Percentiles rank a stretch among this genome's conserved stretches.
Evolutionary conservation across 257 asterid genomes (phyloP).

Genomic region (Solanum bulbocastanum): DNA sequence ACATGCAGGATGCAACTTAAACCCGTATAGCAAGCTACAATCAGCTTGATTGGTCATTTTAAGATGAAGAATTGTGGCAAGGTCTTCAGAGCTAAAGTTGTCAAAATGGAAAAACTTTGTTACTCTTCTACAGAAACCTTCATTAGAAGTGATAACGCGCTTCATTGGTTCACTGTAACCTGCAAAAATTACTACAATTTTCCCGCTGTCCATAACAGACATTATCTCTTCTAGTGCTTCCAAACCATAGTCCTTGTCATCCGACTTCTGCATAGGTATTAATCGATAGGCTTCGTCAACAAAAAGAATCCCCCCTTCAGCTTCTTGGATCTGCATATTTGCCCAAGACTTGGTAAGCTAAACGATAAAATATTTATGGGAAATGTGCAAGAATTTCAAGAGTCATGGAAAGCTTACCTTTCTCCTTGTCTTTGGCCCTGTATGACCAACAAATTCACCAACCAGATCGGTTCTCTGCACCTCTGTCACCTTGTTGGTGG

Average conservation of each 20-base stretch:
- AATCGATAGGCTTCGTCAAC: constrained; percentile 95
- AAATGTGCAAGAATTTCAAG: not conserved
- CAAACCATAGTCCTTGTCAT: constrained; percentile 69
- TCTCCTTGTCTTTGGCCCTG: constrained; percentile 77
- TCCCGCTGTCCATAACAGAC: constrained; percentile 92
- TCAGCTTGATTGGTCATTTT: constrained; percentile 52
- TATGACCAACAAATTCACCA: constrained; percentile 77
- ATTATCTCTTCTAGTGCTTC: constrained; percentile 94
- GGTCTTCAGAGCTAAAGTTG: constrained; percentile 59
- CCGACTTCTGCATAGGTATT: constrained; percentile 76
- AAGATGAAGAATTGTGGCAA: constrained; percentile 65
- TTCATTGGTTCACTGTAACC: constrained; percentile 97
- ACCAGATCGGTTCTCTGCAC: constrained; percentile 94
- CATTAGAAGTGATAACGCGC: constrained; percentile 72
- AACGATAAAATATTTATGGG: not conserved
- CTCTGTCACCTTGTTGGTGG: constrained; percentile 71
- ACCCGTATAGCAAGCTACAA: constrained; percentile 52
- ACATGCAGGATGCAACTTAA: constrained; percentile 61
- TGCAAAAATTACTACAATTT: constrained; percentile 83
- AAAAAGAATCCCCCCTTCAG: constrained; percentile 88
- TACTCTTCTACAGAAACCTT: constrained; percentile 90
- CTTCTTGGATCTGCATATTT: constrained; percentile 61
- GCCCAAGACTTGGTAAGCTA: not conserved
- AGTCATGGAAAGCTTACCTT: constrained; percentile 29
- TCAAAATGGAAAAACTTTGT: constrained; percentile 81